A percentile compares a stretch with the other conserved stretches of the same genome.
These are phyloP conservation scores for Jamesozyma rosinii DNA, from an alignment of 805 yeast genomes.

Conservation along the genomic window DNA sequence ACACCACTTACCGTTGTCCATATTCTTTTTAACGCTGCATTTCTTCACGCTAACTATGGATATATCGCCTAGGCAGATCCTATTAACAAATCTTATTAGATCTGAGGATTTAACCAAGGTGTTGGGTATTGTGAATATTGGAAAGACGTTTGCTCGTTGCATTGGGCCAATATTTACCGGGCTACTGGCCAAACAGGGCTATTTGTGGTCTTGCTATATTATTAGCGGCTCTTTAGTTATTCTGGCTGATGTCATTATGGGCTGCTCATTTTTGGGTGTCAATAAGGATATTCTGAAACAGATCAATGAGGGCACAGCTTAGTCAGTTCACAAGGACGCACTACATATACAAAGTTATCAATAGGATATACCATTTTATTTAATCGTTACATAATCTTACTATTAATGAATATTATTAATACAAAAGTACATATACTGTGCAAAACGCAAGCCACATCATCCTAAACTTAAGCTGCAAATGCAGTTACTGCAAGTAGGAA, in stretches of 20 bases:
- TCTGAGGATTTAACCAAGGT: conserved; percentile 60
- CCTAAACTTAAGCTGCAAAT: too few relatives aligned
- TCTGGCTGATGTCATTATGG: conserved; percentile 30
- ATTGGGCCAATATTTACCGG: conserved; percentile 79
- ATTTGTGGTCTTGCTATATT: conserved; percentile 41
- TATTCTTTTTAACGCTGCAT: conserved; percentile 43
- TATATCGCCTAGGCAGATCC: conserved; percentile 80
- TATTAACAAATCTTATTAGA: conserved; percentile 58
- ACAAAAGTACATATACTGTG: too few relatives aligned
- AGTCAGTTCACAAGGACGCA: too few relatives aligned
- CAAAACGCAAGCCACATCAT: too few relatives aligned
- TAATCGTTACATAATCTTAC: too few relatives aligned
- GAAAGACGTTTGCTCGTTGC: conserved; percentile 75
- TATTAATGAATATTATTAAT: too few relatives aligned
- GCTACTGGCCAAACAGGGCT: conserved; percentile 44
- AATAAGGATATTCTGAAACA: conserved; percentile 25
- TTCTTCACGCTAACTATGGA: conserved; percentile 71
- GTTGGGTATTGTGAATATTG: conserved; percentile 77
- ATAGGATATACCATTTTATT: too few relatives aligned
- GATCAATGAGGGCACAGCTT: conserved; percentile 6
- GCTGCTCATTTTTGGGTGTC: conserved; percentile 25
- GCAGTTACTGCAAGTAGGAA: too few relatives aligned
- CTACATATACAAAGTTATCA: too few relatives aligned
- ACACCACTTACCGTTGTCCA: conserved; percentile 33
- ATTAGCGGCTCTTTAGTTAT: conserved; percentile 43